phyloP scores from a whole-genome alignment of 805 yeast species.

The Candida rishiriensis region DNA sequence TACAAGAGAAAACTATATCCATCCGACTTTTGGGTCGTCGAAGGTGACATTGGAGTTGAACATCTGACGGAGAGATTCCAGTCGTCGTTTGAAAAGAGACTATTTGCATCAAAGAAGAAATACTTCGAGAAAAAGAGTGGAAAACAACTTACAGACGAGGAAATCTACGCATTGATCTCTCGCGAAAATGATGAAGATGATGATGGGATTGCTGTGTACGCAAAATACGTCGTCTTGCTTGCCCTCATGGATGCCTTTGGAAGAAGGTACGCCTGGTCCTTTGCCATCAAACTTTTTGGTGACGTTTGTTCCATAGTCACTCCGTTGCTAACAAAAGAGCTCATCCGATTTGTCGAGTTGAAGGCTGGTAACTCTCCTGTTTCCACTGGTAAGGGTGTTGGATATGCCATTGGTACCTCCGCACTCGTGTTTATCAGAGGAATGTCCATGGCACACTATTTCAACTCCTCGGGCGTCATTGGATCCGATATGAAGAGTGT shows the following conservation, averaged over 20 bases:
- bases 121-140: background rate
- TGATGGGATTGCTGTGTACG: background rate
- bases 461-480: slow-evolving; percentile 50
- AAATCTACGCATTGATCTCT: slow-evolving; percentile 48
- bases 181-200: slow-evolving; percentile 13
- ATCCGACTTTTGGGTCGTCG: slow-evolving; percentile 50
- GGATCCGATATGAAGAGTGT: slow-evolving; percentile 70
- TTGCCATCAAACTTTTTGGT: slow-evolving; percentile 36
- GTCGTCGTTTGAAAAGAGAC: slow-evolving; percentile 25
- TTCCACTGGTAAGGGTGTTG: slow-evolving; percentile 59
- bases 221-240: slow-evolving; percentile 26
- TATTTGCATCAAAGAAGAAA: slow-evolving; percentile 22
- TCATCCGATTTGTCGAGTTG: slow-evolving; percentile 56
- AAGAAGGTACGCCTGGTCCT: slow-evolving; percentile 36
- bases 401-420: slow-evolving; percentile 70
- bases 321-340: slow-evolving; percentile 60
- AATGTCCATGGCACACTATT: slow-evolving; percentile 52
- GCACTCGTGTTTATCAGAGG: slow-evolving; percentile 47
- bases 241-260: slow-evolving; percentile 43
- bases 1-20: slow-evolving; percentile 51
- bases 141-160: slow-evolving; percentile 33
- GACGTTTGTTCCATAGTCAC: slow-evolving; percentile 47
- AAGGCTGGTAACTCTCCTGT: slow-evolving; percentile 38
- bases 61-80: slow-evolving; percentile 33
- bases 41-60: slow-evolving; percentile 38